Evolutionary conservation across 2,329 filamentous ascomycete genomes (phyloP).

Genomic region (Penicillium digitatum): DNA sequence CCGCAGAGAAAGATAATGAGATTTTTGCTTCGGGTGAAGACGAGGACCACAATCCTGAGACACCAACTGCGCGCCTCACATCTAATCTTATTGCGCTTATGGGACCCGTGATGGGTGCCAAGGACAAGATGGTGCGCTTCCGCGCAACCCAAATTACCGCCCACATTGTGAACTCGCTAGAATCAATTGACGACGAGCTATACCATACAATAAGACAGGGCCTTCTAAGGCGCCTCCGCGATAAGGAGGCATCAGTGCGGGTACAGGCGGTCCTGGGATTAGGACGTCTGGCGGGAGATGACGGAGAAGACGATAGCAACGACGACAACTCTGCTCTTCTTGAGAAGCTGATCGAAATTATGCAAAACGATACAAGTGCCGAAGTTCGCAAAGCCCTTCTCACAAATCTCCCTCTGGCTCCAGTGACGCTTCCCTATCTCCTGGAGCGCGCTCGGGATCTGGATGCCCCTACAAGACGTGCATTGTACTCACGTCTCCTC

Average conservation of each 20-base stretch:
- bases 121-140: slow-evolving; percentile 91
- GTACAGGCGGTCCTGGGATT: slow-evolving; percentile 88
- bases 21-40: slow-evolving; percentile 59
- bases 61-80: slow-evolving; percentile 75
- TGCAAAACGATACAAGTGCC: slow-evolving; percentile 90
- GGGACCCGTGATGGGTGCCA: slow-evolving; percentile 72
- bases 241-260: slow-evolving; percentile 90
- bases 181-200: slow-evolving; percentile 85
- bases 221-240: slow-evolving; percentile 77
- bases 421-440: slow-evolving; percentile 76
- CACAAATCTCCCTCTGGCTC: slow-evolving; percentile 82
- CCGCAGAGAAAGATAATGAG: slow-evolving; percentile 64
- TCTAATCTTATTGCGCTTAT: slow-evolving; percentile 68
- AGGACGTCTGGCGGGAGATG: slow-evolving; percentile 75
- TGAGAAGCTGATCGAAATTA: slow-evolving; percentile 76
- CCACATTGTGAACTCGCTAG: slow-evolving; percentile 86
- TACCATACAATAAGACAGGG: slow-evolving; percentile 78
- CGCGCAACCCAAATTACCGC: slow-evolving; percentile 84
- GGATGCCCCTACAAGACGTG: slow-evolving; percentile 76
- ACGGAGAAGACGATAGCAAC: slow-evolving; percentile 59
- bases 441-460: slow-evolving; percentile 87
- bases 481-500: slow-evolving; percentile 80
- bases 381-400: slow-evolving; percentile 87
- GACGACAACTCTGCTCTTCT: slow-evolving; percentile 62
- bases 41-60: slow-evolving; percentile 70